Conservation (phyloP, 495 filamentous ascomycete species). For the Penicillium maclennaniae region DNA sequence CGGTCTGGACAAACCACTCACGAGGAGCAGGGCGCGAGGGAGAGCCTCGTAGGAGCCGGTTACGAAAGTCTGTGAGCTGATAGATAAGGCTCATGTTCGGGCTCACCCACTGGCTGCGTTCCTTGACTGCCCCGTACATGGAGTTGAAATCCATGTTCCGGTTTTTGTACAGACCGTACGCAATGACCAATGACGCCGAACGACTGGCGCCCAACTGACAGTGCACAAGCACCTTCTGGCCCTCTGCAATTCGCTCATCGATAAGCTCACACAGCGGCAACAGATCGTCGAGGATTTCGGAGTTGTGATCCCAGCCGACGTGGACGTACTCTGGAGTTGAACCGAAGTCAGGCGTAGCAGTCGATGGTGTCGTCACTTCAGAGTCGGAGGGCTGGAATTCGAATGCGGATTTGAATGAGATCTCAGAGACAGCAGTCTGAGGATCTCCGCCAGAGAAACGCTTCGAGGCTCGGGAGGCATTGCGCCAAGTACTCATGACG, state of each 20-base stretch:
- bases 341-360: conserved; percentile 26
- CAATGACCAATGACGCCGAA: conserved; percentile 94
- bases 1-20: conserved; percentile 32
- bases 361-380: conserved; percentile 53
- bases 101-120: conserved; percentile 89
- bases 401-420: conserved; percentile 70
- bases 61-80: conserved; percentile 83
- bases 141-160: conserved; percentile 84
- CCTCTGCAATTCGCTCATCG: conserved; percentile 68
- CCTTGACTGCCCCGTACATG: conserved; percentile 86
- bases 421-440: conserved; percentile 64
- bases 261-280: conserved; percentile 82
- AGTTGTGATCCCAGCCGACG: conserved; percentile 96
- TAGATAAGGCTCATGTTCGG: conserved; percentile 99
- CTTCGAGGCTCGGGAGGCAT: conserved; percentile 30
- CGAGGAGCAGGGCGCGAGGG: conserved; percentile 35
- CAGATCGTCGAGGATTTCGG: conserved; percentile 85
- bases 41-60: conserved; percentile 40
- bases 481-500: conserved; percentile 43
- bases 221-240: conserved; percentile 87
- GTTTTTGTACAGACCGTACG: conserved; percentile 92
- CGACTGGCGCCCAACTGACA: conserved; percentile 95
- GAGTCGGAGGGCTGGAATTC: conserved; percentile 43
- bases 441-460: conserved; percentile 54
- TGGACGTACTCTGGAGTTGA: conserved; percentile 87